Evolutionary conservation across 768 basidiomycete genomes (phyloP).

Genomic region (Guyanaporus albipodus): DNA sequence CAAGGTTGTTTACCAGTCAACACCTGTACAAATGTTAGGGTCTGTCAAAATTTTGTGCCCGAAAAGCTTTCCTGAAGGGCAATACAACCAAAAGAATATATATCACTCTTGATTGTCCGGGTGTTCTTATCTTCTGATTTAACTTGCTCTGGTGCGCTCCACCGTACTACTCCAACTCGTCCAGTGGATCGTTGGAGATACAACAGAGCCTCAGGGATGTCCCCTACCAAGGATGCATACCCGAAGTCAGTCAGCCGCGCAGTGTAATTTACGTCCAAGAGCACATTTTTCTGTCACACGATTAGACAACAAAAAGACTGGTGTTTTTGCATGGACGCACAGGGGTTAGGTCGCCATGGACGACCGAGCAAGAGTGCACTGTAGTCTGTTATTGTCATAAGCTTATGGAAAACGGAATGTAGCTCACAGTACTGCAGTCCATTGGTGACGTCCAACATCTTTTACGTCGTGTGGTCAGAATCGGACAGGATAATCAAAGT

Average conservation of each 20-base stretch:
- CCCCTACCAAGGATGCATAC: background rate
- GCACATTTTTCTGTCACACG: background rate
- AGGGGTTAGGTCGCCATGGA: background rate
- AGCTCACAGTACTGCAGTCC: background rate
- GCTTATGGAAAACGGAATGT: background rate
- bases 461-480: background rate
- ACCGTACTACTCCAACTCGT: no score
- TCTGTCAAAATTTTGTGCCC: no score
- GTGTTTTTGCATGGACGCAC: background rate
- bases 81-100: no score
- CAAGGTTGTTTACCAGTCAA: background rate
- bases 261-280: background rate
- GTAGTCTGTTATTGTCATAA: background rate
- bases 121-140: no score
- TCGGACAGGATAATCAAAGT: background rate
- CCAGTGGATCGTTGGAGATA: no score
- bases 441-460: background rate
- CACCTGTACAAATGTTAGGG: no score
- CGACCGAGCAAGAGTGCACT: background rate
- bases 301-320: background rate
- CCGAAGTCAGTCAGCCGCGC: background rate
- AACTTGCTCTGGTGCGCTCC: no score
- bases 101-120: no score
- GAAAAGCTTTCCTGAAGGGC: no score
- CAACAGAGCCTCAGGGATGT: no score